Base-by-base conservation (phyloP, 176 grass and related monocot genomes). In the Cocos nucifera region DNA sequence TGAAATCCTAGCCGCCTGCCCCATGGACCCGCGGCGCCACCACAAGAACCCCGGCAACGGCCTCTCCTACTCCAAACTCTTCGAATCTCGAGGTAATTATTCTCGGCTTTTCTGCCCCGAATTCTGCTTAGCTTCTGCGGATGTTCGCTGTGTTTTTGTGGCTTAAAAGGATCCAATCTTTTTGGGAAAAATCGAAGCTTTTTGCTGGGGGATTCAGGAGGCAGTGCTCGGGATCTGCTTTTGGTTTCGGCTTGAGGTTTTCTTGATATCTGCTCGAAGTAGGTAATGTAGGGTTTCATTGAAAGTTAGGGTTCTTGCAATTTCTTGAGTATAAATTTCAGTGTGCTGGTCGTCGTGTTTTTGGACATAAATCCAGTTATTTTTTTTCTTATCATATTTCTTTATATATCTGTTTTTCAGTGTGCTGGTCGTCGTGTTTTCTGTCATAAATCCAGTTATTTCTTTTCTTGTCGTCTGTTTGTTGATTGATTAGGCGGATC, bases 41-140 rank as follows among this genome's bases (percentile, higher is more conserved):
- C 70, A 76, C 50, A 65, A 75, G 30, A 44, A 44, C 2, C 35
- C 35, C 9, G 59, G 68, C 61, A 71, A 77, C 60, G 86, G 78
- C 70, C 64, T 89, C 53, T 84, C 86, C 39, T 89, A 89, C 79
- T 86, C 83, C 60, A 69, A 82, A 26, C 86, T 95, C 35, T 95
- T 95, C 77, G 86, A 92, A 92, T 75, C 88, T 92, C 67, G 88
- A 98, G 81, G 94, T 93, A 63, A 32, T 49, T 57, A 48, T 49
- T 56, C 4, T n/a, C 19, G 17, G 1, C 19, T 21, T 53, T 54
- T 52, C 14, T n/a, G 35, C 2, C 51, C 20, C 19, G 35, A 44
- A 44, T 59, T 51, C 52, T 14, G 28, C 50, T 15, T 49, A 22
- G 54, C 24, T 35, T 19, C 28, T 51, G 10, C 9, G 35, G 35